These are phyloP conservation scores for Populus simonii DNA, from an alignment of 345 rosid species.

Conservation along the genomic window DNA sequence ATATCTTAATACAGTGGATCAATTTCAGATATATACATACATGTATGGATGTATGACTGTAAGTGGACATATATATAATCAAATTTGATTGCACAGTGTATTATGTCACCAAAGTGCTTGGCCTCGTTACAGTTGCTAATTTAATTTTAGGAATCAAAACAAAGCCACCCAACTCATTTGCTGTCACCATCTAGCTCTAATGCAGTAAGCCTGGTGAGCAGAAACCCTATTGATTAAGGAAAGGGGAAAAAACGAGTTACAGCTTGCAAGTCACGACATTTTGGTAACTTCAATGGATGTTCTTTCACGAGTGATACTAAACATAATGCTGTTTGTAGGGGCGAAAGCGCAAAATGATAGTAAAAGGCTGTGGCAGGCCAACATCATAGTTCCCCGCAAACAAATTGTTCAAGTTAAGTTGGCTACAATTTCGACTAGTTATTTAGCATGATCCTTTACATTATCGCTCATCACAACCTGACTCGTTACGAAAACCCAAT, in stretches of 20 bases:
- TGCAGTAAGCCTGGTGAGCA: neutral
- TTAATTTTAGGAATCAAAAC: neutral
- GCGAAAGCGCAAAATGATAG: too few relatives aligned
- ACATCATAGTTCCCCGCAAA: neutral
- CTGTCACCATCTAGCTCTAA: neutral
- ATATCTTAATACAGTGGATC: neutral
- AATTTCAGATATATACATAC: neutral
- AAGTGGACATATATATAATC: neutral
- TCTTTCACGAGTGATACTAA: neutral
- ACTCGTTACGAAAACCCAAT: neutral
- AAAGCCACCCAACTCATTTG: neutral
- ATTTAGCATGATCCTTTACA: neutral
- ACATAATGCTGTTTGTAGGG: neutral
- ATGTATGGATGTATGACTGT: too few relatives aligned
- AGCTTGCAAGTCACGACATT: neutral
- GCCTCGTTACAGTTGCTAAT: neutral
- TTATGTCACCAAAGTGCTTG: neutral
- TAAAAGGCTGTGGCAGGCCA: neutral
- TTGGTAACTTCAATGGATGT: neutral
- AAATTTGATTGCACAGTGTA: neutral
- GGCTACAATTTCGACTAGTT: neutral
- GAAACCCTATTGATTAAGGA: neutral
- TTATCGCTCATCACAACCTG: neutral
- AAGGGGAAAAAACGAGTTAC: neutral
- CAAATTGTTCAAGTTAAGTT: neutral